A percentile compares a stretch with the other conserved stretches of the same genome.
phyloP scores from a whole-genome alignment of 768 basidiomycete species.

The Boletales sp. region DNA sequence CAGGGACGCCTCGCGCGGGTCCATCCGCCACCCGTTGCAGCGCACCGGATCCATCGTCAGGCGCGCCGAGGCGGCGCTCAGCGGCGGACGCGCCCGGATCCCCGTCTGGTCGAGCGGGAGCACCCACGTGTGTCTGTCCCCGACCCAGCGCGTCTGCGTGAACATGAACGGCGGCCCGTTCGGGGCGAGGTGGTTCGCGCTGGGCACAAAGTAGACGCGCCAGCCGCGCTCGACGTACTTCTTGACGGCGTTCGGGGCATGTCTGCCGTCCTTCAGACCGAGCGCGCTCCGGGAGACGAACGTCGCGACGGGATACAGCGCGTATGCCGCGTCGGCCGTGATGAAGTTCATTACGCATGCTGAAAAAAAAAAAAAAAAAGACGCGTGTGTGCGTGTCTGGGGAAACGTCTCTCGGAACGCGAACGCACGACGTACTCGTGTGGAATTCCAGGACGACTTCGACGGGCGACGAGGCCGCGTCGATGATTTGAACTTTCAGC shows the following conservation, averaged over 20 bases:
- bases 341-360: constrained; percentile 37
- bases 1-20: too few relatives aligned
- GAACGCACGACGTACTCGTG: constrained; percentile 35
- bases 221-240: constrained; percentile 40
- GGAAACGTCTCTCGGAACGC: too few relatives aligned
- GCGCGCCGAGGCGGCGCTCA: constrained; percentile 8
- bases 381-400: too few relatives aligned
- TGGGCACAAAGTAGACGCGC: constrained; percentile 17
- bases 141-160: constrained; percentile 26
- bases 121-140: constrained; percentile 30
- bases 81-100: constrained; percentile 6
- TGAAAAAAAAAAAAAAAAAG: background rate
- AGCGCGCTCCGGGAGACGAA: constrained; percentile 32
- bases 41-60: constrained; percentile 14
- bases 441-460: constrained; percentile 44
- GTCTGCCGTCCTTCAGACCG: constrained; percentile 6
- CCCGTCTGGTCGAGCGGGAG: constrained; percentile 26
- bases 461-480: constrained; percentile 13
- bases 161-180: constrained; percentile 16
- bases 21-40: constrained; percentile 14
- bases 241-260: constrained; percentile 6
- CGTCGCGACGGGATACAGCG: constrained; percentile 39
- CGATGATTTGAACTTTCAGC: constrained; percentile 41
- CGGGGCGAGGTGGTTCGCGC: background rate
- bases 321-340: constrained; percentile 37